These are phyloP conservation scores for Salix suchowensis DNA, from an alignment of 345 rosid species.

Conservation along the genomic window DNA sequence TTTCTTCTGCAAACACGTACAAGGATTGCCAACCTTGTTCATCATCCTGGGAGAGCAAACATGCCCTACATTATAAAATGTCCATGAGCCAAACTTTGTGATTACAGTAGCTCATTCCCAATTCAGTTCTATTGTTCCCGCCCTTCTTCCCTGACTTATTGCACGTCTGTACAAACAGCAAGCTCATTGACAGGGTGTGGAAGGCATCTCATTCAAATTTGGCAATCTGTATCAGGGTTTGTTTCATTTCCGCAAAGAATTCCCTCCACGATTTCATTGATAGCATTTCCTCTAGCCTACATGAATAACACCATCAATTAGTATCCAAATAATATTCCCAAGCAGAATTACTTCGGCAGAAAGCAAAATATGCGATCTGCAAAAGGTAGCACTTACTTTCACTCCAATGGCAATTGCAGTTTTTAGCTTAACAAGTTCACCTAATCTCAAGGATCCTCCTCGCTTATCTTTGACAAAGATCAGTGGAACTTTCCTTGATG, in stretches of 20 bases:
- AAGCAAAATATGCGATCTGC: too few relatives aligned
- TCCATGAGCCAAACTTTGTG: background rate
- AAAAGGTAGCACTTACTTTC: conserved; percentile 29
- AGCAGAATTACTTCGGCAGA: background rate
- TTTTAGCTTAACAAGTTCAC: conserved; percentile 65
- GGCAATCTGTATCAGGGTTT: background rate
- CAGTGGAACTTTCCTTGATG: conserved; percentile 56
- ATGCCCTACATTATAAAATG: background rate
- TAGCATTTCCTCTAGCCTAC: conserved; percentile 49
- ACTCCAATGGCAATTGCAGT: conserved; percentile 63
- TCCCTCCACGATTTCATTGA: conserved; percentile 38
- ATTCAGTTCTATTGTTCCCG: background rate
- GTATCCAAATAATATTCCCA: background rate
- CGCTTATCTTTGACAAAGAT: conserved; percentile 48
- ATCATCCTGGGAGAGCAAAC: background rate
- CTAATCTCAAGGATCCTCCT: conserved; percentile 59
- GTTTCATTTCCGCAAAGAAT: conserved; percentile 20
- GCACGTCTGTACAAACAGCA: background rate
- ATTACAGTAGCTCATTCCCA: background rate
- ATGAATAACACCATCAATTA: background rate
- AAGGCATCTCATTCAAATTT: background rate
- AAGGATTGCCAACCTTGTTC: background rate
- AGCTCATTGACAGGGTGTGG: background rate
- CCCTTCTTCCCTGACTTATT: background rate
- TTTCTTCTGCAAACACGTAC: background rate